Base-by-base conservation (phyloP, 176 grass and related monocot genomes). In the Guadua angustifolia region DNA sequence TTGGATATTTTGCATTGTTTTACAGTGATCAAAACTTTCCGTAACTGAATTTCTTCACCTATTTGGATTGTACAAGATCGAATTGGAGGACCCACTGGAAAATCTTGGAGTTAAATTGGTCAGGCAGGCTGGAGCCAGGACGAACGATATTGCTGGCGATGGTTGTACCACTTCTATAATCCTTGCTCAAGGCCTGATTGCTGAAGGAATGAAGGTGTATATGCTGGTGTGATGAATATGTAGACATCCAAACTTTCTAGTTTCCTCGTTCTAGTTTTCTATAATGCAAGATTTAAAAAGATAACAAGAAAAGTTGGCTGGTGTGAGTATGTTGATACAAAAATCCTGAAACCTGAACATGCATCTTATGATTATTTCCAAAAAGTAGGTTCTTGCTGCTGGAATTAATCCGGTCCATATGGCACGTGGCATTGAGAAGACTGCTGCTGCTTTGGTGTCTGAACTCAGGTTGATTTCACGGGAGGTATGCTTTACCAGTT, bases 101-200 rank as follows among this genome's bases (percentile, higher is more conserved):
- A 98, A 95, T 90, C 88, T 98, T 64, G 95, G 95, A 68, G 95
- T 98, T 36, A 95, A 98, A 69, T 88, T 98, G 80, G 89, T 98
- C 70, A 89, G 92, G 29, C 95, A 98, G 83, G 95, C 95, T 14
- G 91, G 95, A 14, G 95, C 95, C 78, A 98, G 64, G 73, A 95
- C 91, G 33, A 98, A 95, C 25, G 88, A 88, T 80, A 75, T 98
- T 79, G 91, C 95, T 35, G 95, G 95, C 57, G 95, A 98, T 90
- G 95, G 95, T 22, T 98, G 79, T 84, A 98, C 95, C 19, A 98
- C 92, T 71, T 98, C 91, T 29, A 98, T 98, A 77, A 89, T 95
- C 92, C 95, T 98, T 62, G 88, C 95, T 79, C 92, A 82, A 78
- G 95, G 92, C 59, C 88, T 98, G 61, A 98, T 98, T 74, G 84